A percentile compares a stretch with the other conserved stretches of the same genome.
These are phyloP conservation scores for Backusella parvicylindrica DNA, from an alignment of 192 early-diverging fungal genomes.

Conservation along the genomic window DNA sequence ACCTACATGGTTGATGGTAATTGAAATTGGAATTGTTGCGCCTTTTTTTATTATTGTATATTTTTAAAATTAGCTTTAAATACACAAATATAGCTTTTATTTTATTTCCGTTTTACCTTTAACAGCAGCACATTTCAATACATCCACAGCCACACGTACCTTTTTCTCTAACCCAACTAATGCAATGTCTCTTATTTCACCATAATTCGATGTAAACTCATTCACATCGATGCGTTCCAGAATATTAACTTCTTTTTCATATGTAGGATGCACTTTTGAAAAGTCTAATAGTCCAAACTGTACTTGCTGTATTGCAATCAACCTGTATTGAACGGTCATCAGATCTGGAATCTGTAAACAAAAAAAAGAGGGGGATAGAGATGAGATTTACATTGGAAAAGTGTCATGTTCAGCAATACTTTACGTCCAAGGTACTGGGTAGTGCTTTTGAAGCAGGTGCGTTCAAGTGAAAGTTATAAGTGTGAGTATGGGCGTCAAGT, in stretches of 20 bases:
- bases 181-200: not conserved
- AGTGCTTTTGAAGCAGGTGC: not conserved
- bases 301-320: not conserved
- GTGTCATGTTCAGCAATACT: too few relatives aligned
- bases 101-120: conserved; percentile 4
- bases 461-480: not conserved
- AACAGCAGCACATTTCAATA: not conserved
- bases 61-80: not conserved
- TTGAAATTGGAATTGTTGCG: not conserved
- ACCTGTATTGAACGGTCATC: not conserved
- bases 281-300: not conserved
- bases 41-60: too few relatives aligned
- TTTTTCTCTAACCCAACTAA: not conserved
- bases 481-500: not conserved
- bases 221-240: not conserved
- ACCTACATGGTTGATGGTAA: conserved; percentile 5
- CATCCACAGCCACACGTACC: not conserved
- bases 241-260: not conserved
- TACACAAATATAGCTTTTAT: not conserved
- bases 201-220: not conserved
- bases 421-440: conserved; percentile 3
- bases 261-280: not conserved
- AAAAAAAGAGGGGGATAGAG: not conserved
- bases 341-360: not conserved
- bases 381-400: too few relatives aligned